These are phyloP conservation scores for Citrullus colocynthis DNA, from an alignment of 306 rosid genomes.

Conservation along the genomic window DNA sequence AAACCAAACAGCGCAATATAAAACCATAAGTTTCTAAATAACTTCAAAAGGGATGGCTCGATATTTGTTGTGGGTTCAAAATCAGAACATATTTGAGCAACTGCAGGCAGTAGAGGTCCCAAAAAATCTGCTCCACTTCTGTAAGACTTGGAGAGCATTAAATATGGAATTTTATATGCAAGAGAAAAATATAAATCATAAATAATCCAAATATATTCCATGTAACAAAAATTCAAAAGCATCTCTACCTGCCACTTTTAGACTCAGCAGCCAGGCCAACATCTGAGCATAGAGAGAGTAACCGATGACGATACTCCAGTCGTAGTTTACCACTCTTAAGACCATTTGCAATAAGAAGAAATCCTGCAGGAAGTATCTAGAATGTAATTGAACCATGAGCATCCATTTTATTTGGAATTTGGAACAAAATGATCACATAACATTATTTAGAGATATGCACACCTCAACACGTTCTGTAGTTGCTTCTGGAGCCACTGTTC, in stretches of 20 bases:
- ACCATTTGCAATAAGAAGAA: slow-evolving; percentile 69
- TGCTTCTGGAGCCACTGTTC: slow-evolving; percentile 81
- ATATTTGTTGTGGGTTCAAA: slow-evolving; percentile 73
- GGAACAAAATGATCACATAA: slow-evolving; percentile 19
- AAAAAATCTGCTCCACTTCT: slow-evolving; percentile 98
- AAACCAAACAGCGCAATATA: slow-evolving; percentile 94
- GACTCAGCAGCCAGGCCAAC: slow-evolving; percentile 99
- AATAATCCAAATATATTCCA: slow-evolving; percentile 5
- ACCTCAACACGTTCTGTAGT: slow-evolving; percentile 95
- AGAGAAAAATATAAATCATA: slow-evolving; percentile 11
- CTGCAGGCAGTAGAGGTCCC: slow-evolving; percentile 96
- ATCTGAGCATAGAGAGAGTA: slow-evolving; percentile 90
- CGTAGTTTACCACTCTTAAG: slow-evolving; percentile 57
- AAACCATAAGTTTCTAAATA: slow-evolving; percentile 97
- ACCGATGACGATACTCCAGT: slow-evolving; percentile 80
- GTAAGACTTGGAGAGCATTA: slow-evolving; percentile 34
- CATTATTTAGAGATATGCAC: slow-evolving; percentile 23
- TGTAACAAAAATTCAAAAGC: slow-evolving; percentile 11
- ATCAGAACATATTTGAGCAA: slow-evolving; percentile 92
- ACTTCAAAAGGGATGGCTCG: slow-evolving; percentile 91
- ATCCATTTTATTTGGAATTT: slow-evolving; percentile 30
- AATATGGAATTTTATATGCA: slow-evolving; percentile 20
- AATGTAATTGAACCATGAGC: slow-evolving; percentile 85
- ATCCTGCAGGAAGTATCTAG: slow-evolving; percentile 99
- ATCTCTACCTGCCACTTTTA: slow-evolving; percentile 81